These are phyloP conservation scores for Pythium aphanidermatum DNA, from an alignment of 352 stramenopile genomes.

Conservation along the genomic window DNA sequence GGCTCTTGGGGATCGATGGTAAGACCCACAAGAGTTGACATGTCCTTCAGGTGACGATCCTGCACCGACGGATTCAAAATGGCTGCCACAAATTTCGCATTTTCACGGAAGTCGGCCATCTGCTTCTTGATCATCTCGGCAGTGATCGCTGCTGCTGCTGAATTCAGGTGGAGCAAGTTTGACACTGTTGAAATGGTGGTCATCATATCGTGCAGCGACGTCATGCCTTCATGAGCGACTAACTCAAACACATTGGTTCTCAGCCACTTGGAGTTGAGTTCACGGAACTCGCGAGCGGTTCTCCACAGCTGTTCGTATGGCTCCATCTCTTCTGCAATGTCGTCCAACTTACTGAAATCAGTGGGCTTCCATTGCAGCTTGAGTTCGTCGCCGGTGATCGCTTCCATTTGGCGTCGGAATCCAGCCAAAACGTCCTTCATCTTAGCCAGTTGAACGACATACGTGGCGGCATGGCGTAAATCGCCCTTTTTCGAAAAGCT, in stretches of 20 bases:
- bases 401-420: conserved; percentile 50
- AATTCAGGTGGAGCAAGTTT: conserved; percentile 52
- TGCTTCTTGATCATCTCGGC: conserved; percentile 76
- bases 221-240: conserved; percentile 38
- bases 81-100: conserved; percentile 49
- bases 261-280: conserved; percentile 60
- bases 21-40: conserved; percentile 41
- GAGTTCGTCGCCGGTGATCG: conserved; percentile 49
- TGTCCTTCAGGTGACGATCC: conserved; percentile 52
- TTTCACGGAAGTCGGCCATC: conserved; percentile 69
- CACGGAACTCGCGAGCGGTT: conserved; percentile 62
- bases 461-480: conserved; percentile 62
- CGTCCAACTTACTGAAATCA: conserved; percentile 67
- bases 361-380: conserved; percentile 67
- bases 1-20: conserved; percentile 38
- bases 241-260: conserved; percentile 66
- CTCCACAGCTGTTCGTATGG: conserved; percentile 76
- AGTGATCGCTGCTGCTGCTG: conserved; percentile 47
- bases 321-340: conserved; percentile 66
- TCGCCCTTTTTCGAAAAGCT: conserved; percentile 74
- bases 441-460: conserved; percentile 68
- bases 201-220: conserved; percentile 53
- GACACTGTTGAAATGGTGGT: conserved; percentile 38
- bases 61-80: conserved; percentile 67
- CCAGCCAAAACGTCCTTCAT: conserved; percentile 58